Base-by-base conservation (phyloP, 2,329 filamentous ascomycete species). In the Xylariaceae sp. region DNA sequence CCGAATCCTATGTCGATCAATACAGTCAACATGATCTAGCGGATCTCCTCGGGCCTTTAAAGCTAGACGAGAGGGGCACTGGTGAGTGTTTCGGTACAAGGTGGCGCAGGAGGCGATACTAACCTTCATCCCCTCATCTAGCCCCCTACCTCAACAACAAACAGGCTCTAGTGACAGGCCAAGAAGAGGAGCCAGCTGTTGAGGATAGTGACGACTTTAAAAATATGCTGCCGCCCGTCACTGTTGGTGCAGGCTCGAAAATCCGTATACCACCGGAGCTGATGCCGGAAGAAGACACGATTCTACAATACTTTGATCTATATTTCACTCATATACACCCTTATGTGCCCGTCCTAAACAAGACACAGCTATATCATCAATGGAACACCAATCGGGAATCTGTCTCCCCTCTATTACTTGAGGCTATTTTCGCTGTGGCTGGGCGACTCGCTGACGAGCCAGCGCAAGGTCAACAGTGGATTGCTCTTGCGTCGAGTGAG, bases 291-390 rank as follows among this genome's bases (percentile, higher is more conserved):
- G 90, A 97, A 31, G 86, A 90, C 42, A 89, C 89, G 34, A 86
- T 87, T 5, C 75, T 91, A 65, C 82, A 88, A 34, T 96, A 94
- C 66, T 96, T 97, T 67, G 85, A 94, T 38, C 87, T 96, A 41
- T 97, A 90, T 68, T 97, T 97, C 69, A 76, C 80, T 33, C 86
- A 97, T 60, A 88, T 97, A 31, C 94, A 97, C 64, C 92, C 92
- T 0, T 97, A 96, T 62, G 86, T 95, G 2, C 93, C 93, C 0
- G 90, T 97, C 3, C 75, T 97, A 48, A 92, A 94, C 72, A 89
- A 90, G 63, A 75, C 81, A 2, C 78, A 87, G 38, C 89, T 97
- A 63, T 96, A 94, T 64, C 86, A 90, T 41, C 91, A 97, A 72
- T 97, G 93, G 93, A 84, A 88, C 51, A 85, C 83, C 14, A 87